Base-by-base conservation (phyloP, 2,329 filamentous ascomycete genomes). In the Penicillium expansum region DNA sequence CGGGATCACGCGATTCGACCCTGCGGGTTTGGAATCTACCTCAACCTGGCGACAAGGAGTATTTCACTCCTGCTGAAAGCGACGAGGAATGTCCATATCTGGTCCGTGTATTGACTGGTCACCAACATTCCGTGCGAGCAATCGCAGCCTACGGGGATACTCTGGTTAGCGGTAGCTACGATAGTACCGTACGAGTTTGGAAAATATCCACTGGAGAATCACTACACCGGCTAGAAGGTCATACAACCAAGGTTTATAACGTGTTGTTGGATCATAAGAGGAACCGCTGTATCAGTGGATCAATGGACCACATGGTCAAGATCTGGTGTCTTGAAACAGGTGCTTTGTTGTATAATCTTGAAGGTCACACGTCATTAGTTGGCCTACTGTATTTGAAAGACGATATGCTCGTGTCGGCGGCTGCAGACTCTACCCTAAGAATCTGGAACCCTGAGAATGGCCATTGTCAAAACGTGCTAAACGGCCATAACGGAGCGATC, bases 361-460 rank as follows among this genome's bases (percentile, higher is more conserved):
- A 97, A 73, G 94, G 94, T 0, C 94, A 99, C 71, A 89, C 87
- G n/a, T 89, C 95, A 9, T 86, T 99, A 11, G 94, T 99, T 18
- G 94, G 94, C 0, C 81, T 99, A 2, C 80, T 99, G 32, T 94
- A 97, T 69, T 82, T 99, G 51, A 89, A 89, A 48, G 90, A 93
- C 66, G 91, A 96, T 69, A 87, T 90, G 56, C 84, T 99, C 8
- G 94, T 99, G 3, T 97, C 92, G 5, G 94, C 94, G 0, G 93
- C 94, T 8, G 94, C 94, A 0, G 94, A 99, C 69, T 95, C 91
- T 38, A 97, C 94, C 0, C 81, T 99, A 18, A 86, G 94, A 42
- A 96, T 99, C 55, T 99, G 94, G 94, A 92, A 99, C 67, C 93
- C 94, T 0, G 92, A 96, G 71, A 91, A 83, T 44, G 94, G 94